Percentiles rank a stretch among this genome's conserved stretches.
Evolutionary conservation across 345 rosid genomes (phyloP).

Genomic region (Citrus reticulata): DNA sequence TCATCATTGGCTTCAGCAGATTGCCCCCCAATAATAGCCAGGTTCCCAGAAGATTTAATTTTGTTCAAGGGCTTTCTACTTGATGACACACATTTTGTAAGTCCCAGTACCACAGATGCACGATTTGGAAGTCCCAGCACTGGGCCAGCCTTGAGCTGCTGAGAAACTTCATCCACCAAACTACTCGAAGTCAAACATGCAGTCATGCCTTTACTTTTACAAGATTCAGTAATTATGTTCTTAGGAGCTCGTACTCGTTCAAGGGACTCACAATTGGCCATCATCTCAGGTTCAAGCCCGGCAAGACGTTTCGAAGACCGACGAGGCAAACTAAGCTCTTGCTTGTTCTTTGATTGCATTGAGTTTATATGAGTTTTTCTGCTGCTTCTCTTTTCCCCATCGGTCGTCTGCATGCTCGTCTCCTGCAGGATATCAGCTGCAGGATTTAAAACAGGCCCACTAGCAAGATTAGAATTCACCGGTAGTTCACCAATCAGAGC

Average conservation of each 20-base stretch:
- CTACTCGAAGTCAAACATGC: not conserved
- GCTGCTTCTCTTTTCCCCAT: not conserved
- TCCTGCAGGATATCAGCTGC: slow-evolving; percentile 23
- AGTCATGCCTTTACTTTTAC: not conserved
- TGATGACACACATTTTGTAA: not conserved
- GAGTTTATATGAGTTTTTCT: slow-evolving; percentile 17
- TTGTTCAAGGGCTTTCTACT: slow-evolving; percentile 3
- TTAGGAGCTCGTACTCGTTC: slow-evolving; percentile 5
- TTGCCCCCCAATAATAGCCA: slow-evolving; percentile 12
- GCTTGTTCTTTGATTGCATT: slow-evolving; percentile 16
- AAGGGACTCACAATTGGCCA: not conserved
- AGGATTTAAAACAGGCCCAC: slow-evolving; percentile 11
- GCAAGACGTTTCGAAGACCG: slow-evolving; percentile 23
- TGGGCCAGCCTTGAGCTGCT: slow-evolving; percentile 8
- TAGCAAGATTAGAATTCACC: not conserved
- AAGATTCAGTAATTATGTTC: not conserved
- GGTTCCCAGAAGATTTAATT: slow-evolving; percentile 13
- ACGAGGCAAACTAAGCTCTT: slow-evolving; percentile 20
- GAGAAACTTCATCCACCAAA: slow-evolving; percentile 20
- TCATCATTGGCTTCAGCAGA: slow-evolving; percentile 8
- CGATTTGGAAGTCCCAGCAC: not conserved
- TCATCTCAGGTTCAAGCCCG: slow-evolving; percentile 21
- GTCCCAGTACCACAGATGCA: not conserved
- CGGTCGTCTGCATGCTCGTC: not conserved
- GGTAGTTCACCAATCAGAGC: slow-evolving; percentile 26